Conservation (phyloP, 2,329 filamentous ascomycete species). For the Fusarium citri region DNA sequence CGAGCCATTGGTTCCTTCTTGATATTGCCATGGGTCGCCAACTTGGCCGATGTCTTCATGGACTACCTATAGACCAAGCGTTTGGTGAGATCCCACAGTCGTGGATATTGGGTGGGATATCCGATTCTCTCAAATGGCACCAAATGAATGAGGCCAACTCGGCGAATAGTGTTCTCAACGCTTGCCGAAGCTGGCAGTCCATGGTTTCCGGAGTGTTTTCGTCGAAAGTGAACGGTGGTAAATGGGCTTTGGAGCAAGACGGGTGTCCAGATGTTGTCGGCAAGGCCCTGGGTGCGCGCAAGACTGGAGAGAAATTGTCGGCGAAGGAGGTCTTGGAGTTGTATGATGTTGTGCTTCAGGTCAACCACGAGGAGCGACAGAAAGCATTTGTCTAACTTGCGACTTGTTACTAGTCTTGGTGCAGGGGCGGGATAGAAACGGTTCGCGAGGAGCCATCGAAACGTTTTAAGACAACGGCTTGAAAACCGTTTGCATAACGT, state of each 20-base stretch:
- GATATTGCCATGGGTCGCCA: constrained; percentile 20
- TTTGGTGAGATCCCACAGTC: background rate
- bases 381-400: background rate
- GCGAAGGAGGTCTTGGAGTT: background rate
- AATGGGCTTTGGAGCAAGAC: background rate
- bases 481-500: background rate
- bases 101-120: constrained; percentile 7
- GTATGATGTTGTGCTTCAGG: background rate
- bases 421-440: too few relatives aligned
- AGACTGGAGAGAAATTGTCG: background rate
- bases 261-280: background rate
- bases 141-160: background rate
- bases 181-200: constrained; percentile 2
- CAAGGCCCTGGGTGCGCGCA: background rate
- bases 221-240: background rate
- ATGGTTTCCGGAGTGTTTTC: background rate
- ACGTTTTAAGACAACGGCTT: too few relatives aligned
- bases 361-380: background rate
- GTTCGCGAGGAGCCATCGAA: too few relatives aligned
- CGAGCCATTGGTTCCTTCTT: constrained; percentile 23
- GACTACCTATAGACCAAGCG: background rate
- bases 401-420: background rate
- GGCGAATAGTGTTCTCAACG: constrained; percentile 11
- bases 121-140: constrained; percentile 19
- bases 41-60: constrained; percentile 3